Evolutionary conservation across 139 green algal species (phyloP).

Genomic region (Chlamydomonas sphaeroides): DNA sequence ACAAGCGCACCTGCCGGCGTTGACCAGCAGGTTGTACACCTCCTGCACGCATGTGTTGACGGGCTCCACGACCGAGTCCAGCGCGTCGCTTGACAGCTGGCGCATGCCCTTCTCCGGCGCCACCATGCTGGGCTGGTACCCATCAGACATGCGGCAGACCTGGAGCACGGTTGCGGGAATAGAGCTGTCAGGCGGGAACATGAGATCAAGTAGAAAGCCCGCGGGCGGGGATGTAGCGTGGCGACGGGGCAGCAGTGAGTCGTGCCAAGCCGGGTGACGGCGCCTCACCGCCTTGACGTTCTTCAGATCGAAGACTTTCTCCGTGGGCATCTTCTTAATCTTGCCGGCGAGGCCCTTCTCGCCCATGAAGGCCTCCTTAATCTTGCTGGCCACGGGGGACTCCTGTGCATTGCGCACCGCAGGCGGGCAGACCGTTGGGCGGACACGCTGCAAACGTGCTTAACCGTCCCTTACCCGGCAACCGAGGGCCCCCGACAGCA

Average conservation of each 20-base stretch:
- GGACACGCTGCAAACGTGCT: no score
- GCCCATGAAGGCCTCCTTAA: constrained; percentile 75
- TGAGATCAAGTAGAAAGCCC: no score
- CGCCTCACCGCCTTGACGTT: constrained; percentile 81
- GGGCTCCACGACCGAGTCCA: constrained; percentile 66
- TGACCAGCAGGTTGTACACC: constrained; percentile 74
- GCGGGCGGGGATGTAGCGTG: no score
- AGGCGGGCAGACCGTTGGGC: no score
- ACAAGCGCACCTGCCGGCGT: constrained; percentile 63
- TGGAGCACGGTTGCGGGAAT: no score
- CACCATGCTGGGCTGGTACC: constrained; percentile 89
- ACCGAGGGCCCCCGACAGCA: no score
- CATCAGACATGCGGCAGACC: constrained; percentile 83
- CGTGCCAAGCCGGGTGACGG: no score
- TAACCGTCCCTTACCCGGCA: no score
- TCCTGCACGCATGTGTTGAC: constrained; percentile 73
- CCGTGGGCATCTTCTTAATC: constrained; percentile 78
- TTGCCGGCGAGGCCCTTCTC: constrained; percentile 68
- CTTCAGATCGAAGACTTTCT: constrained; percentile 84
- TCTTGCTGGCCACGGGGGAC: constrained; percentile 75
- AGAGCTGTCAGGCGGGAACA: no score
- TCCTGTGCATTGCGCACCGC: constrained; percentile 59
- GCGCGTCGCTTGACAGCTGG: constrained; percentile 74
- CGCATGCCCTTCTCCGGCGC: constrained; percentile 89
- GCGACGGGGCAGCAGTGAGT: no score